These are phyloP conservation scores for Fusarium illudens DNA, from an alignment of 2,329 filamentous ascomycete species.

Conservation along the genomic window DNA sequence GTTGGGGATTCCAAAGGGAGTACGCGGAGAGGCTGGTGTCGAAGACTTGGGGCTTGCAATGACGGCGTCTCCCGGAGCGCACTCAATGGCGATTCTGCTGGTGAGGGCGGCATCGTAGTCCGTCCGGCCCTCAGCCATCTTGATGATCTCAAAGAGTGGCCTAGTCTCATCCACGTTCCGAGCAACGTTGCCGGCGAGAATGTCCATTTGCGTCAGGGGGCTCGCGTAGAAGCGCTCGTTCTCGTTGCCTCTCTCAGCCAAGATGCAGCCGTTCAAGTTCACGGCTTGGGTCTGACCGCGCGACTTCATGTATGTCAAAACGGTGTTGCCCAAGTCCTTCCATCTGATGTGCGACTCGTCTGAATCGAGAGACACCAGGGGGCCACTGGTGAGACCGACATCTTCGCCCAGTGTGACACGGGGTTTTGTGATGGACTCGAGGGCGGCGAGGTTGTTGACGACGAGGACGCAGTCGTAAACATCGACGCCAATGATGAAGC, in stretches of 20 bases:
- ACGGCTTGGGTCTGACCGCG: constrained; percentile 64
- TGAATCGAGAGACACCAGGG: constrained; percentile 67
- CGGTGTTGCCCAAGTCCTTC: constrained; percentile 62
- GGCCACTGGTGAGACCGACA: constrained; percentile 78
- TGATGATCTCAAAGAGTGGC: constrained; percentile 81
- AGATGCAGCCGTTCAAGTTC: constrained; percentile 64
- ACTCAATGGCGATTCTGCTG: constrained; percentile 68
- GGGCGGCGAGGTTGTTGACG: constrained; percentile 84
- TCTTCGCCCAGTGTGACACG: constrained; percentile 84
- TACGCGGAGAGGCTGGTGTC: constrained; percentile 49
- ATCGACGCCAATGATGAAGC: constrained; percentile 90
- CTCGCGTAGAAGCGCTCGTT: constrained; percentile 67
- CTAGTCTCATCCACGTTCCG: constrained; percentile 63
- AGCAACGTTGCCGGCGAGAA: constrained; percentile 65
- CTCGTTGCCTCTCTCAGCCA: constrained; percentile 66
- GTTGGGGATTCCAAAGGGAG: constrained; percentile 80
- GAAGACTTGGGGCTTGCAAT: constrained; percentile 57
- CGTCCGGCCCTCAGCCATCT: constrained; percentile 83
- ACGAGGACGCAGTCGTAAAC: constrained; percentile 96
- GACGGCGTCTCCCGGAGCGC: constrained; percentile 78
- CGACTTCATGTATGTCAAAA: constrained; percentile 67
- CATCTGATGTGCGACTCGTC: constrained; percentile 61
- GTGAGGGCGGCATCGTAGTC: constrained; percentile 76
- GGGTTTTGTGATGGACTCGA: constrained; percentile 84
- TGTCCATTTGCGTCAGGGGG: constrained; percentile 62